These are phyloP conservation scores for Erysimum cheiri DNA, from an alignment of 441 rosid genomes.

Conservation along the genomic window DNA sequence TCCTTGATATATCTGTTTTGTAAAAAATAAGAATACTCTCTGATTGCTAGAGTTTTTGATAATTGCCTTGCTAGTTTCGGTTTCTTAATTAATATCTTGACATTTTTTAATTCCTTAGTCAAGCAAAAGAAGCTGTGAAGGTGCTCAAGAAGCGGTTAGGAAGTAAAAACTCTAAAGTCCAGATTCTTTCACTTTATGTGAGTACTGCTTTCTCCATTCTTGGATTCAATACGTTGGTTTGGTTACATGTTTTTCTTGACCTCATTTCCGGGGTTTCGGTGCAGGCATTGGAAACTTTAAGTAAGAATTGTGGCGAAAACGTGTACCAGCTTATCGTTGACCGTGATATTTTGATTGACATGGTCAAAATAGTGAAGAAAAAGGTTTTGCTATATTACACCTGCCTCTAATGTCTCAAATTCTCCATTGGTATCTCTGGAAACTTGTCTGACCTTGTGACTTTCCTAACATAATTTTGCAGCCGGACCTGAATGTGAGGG, in stretches of 20 bases:
- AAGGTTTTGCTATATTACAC: constrained; percentile 55
- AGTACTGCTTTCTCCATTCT: constrained; percentile 43
- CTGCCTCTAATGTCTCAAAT: constrained; percentile 26
- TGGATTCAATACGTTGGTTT: constrained; percentile 15
- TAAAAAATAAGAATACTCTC: not conserved
- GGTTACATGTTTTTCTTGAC: constrained; percentile 8
- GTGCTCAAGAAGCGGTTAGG: constrained; percentile 88
- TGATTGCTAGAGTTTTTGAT: not conserved
- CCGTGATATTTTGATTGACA: constrained; percentile 88
- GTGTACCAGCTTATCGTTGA: constrained; percentile 81
- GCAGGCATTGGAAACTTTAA: constrained; percentile 87
- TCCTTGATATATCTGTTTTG: not conserved
- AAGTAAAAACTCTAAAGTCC: constrained; percentile 87
- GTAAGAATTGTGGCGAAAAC: constrained; percentile 92
- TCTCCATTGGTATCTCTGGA: constrained; percentile 23
- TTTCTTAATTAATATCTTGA: constrained; percentile 14
- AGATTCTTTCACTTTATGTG: constrained; percentile 88
- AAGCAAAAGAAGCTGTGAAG: constrained; percentile 92
- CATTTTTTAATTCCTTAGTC: constrained; percentile 54
- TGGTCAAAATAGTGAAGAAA: constrained; percentile 96
- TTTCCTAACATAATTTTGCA: constrained; percentile 48
- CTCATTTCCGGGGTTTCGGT: constrained; percentile 29
- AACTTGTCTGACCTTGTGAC: constrained; percentile 26
- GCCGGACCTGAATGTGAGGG: constrained; percentile 91
- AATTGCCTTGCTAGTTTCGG: not conserved